Conservation (phyloP, 2,329 filamentous ascomycete species). For the Pseudomassariella vexata region DNA sequence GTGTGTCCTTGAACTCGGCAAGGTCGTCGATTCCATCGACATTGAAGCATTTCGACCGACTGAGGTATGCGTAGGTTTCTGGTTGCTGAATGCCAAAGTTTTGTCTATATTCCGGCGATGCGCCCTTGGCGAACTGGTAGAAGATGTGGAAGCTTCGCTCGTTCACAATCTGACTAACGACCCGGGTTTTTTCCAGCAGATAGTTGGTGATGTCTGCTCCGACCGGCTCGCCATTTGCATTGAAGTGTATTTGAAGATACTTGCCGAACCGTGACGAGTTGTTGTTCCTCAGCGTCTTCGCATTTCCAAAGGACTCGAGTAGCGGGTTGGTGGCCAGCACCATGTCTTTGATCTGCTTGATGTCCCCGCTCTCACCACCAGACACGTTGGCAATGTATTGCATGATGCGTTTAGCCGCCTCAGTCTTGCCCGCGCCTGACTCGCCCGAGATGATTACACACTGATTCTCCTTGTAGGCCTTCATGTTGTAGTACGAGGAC, state of each 20-base stretch:
- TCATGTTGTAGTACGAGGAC: conserved; percentile 98
- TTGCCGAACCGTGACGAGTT: conserved; percentile 98
- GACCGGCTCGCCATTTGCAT: conserved; percentile 81
- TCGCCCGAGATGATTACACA: conserved; percentile 99
- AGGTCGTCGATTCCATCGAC: conserved; percentile 91
- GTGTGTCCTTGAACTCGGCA: conserved; percentile 81
- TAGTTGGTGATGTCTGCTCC: conserved; percentile 99
- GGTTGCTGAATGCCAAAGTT: conserved; percentile 88
- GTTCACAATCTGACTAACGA: conserved; percentile 89
- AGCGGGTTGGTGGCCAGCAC: conserved; percentile 96
- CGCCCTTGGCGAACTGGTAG: conserved; percentile 96
- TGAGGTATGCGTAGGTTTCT: conserved; percentile 90
- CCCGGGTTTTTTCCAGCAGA: conserved; percentile 87
- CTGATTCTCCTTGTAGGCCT: conserved; percentile 97
- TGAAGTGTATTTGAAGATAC: conserved; percentile 97
- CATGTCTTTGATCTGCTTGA: conserved; percentile 98
- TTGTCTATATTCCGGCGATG: conserved; percentile 78
- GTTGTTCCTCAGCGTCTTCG: conserved; percentile 96
- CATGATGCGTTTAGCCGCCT: conserved; percentile 98
- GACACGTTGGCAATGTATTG: conserved; percentile 99
- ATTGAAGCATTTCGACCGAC: conserved; percentile 87
- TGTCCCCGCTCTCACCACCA: conserved; percentile 75
- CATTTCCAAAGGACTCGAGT: conserved; percentile 96
- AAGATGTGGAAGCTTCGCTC: conserved; percentile 99
- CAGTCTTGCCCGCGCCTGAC: conserved; percentile 96